Base-by-base conservation (phyloP, 148 eudicot species). In the Diospyros lotus region DNA sequence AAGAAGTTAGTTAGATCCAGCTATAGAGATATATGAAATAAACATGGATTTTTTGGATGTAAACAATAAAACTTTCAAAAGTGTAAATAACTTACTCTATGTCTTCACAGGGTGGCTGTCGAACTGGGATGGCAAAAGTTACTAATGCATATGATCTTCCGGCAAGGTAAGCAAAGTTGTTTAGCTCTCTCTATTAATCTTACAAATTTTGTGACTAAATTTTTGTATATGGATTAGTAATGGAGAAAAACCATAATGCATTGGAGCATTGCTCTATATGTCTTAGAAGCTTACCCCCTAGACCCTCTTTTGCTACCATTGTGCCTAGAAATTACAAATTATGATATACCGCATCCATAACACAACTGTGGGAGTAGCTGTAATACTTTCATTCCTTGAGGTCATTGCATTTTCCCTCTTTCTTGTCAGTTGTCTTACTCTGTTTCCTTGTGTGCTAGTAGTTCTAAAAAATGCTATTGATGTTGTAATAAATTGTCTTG, bases 81-180 rank as follows among this genome's bases (percentile, higher is more conserved):
- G n/a, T 10, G 39, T 53, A 28, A 54, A 67, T 9, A 50, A 74
- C 17, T 15, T 52, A 6, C 68, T 66, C 42, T 43, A 44, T 81
- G 55, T 75, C 69, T 80, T 86, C 64, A 51, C 86, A 96, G 99
- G 99, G 99, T 86, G 99, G 99, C 48, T 96, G 99, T 79, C 84
- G 99, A 75, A 96, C 99, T 15, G 99, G 99, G 63, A 91, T 96
- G 99, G 99, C 99, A 39, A 96, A 96, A 89, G 89, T 93, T 81
- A 91, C 98, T 40, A 89, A 87, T 82, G 99, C 91, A 44, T 88
- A 91, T 81, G 97, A 93, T 79, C 99, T 96, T 86, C 98, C 99
- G 68, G 93, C 99, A 62, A 96, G 99, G 99, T 93, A 73, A 79
- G 75, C 71, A 15, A 52, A 58, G 42, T 78, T 58, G 41, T 77